A percentile compares a stretch with the other conserved stretches of the same genome.
Conservation (phyloP, 192 early-diverging fungal species). For the Mortierella claussenii region DNA sequence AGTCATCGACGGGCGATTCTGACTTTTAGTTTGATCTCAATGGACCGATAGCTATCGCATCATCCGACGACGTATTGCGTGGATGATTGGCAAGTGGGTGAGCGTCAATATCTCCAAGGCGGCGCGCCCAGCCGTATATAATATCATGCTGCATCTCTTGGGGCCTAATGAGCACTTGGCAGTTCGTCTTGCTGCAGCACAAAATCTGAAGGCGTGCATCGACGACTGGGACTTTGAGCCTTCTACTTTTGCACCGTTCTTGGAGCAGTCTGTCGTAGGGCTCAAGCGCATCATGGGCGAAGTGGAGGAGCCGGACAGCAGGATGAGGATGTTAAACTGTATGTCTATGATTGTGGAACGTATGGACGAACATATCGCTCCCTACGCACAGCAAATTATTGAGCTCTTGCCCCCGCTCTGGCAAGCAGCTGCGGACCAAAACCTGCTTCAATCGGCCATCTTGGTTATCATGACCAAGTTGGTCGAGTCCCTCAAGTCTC, state of each 20-base stretch:
- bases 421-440: conserved; percentile 77
- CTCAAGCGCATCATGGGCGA: conserved; percentile 70
- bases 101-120: conserved; percentile 75
- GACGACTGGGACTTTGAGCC: conserved; percentile 93
- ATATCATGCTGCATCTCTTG: conserved; percentile 75
- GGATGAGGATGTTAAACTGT: conserved; percentile 79
- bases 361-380: conserved; percentile 79
- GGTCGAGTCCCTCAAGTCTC: conserved; percentile 73
- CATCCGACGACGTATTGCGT: conserved; percentile 76
- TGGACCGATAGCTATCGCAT: conserved; percentile 59
- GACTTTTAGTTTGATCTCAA: no score
- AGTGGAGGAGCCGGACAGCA: conserved; percentile 78
- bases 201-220: conserved; percentile 71
- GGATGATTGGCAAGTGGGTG: conserved; percentile 90
- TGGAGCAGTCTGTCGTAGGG: conserved; percentile 66
- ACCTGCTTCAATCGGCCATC: conserved; percentile 84
- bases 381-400: conserved; percentile 78
- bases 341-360: conserved; percentile 81
- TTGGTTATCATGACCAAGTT: conserved; percentile 81
- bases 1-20: neutral
- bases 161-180: conserved; percentile 78
- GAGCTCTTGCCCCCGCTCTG: conserved; percentile 83
- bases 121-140: conserved; percentile 74
- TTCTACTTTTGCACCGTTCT: conserved; percentile 70
- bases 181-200: conserved; percentile 81